Evolutionary conservation across 148 eudicot genomes (phyloP).

Genomic region (Fagopyrum tataricum): DNA sequence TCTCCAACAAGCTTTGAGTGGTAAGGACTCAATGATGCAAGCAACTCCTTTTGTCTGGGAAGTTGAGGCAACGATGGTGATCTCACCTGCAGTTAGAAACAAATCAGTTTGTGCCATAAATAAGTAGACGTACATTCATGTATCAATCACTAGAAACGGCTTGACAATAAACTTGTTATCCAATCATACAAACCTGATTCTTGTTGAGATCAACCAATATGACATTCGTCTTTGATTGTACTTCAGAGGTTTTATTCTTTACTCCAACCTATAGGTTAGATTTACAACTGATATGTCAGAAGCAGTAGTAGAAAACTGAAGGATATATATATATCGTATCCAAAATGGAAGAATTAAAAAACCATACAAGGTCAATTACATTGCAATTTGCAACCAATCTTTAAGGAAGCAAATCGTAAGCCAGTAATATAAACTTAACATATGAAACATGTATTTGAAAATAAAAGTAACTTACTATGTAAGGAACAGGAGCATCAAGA

Average conservation of each 20-base stretch:
- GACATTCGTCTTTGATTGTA: constrained; percentile 72
- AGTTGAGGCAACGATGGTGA: constrained; percentile 65
- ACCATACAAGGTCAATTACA: background rate
- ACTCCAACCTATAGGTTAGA: constrained; percentile 69
- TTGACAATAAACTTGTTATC: background rate
- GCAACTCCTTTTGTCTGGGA: constrained; percentile 55
- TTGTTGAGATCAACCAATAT: constrained; percentile 72
- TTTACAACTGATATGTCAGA: constrained; percentile 17
- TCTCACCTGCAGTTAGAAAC: constrained; percentile 45
- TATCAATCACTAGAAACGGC: background rate
- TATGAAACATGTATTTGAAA: constrained; percentile 8
- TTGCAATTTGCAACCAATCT: background rate
- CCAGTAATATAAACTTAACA: background rate
- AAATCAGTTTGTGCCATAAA: constrained; percentile 3
- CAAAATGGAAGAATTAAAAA: background rate
- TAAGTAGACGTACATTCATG: background rate
- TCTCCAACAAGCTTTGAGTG: constrained; percentile 89
- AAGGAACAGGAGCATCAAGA: constrained; percentile 97
- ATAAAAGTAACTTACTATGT: constrained; percentile 54
- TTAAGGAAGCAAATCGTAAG: background rate
- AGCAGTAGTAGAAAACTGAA: constrained; percentile 4
- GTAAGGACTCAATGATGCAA: constrained; percentile 55
- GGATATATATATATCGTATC: background rate
- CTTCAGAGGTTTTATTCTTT: constrained; percentile 69
- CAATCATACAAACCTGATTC: constrained; percentile 56